These are phyloP conservation scores for Ammopiptanthus mongolicus DNA, from an alignment of 306 rosid species.

Conservation along the genomic window DNA sequence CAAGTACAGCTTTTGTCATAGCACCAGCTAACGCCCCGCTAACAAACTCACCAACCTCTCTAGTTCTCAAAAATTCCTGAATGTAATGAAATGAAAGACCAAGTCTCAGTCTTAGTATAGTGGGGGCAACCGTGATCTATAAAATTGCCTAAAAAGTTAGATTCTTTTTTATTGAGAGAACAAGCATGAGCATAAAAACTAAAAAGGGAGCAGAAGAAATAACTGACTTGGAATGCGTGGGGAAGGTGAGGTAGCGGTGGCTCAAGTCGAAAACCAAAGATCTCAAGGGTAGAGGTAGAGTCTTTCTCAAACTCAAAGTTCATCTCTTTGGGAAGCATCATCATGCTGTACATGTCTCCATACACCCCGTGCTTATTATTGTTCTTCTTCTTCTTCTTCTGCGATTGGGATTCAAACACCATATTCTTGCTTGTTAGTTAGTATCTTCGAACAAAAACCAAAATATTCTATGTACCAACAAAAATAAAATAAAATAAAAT, in stretches of 20 bases:
- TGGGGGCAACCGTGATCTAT: not conserved
- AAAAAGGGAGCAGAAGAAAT: not conserved
- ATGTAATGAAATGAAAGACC: not conserved
- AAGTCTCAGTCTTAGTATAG: too few relatives aligned
- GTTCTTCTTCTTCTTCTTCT: slow-evolving; percentile 44
- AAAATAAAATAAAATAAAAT: too few relatives aligned
- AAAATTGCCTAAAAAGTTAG: not conserved
- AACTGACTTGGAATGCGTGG: slow-evolving; percentile 34
- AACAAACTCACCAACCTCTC: slow-evolving; percentile 84
- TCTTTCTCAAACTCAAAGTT: slow-evolving; percentile 22
- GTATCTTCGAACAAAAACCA: not conserved
- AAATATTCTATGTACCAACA: too few relatives aligned
- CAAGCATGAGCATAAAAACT: too few relatives aligned
- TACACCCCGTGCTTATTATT: slow-evolving; percentile 31
- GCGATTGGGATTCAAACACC: slow-evolving; percentile 51
- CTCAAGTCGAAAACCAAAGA: slow-evolving; percentile 41
- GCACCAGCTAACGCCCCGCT: slow-evolving; percentile 97
- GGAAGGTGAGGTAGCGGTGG: slow-evolving; percentile 56
- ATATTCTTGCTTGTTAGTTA: not conserved
- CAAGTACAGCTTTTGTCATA: slow-evolving; percentile 96
- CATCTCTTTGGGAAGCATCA: slow-evolving; percentile 39
- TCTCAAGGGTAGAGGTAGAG: not conserved
- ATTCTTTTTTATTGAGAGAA: not conserved
- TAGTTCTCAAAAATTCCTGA: slow-evolving; percentile 59
- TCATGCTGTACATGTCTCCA: slow-evolving; percentile 47